phyloP scores from a whole-genome alignment of 2,329 filamentous ascomycete genomes.

The Colletotrichum graminicola region DNA sequence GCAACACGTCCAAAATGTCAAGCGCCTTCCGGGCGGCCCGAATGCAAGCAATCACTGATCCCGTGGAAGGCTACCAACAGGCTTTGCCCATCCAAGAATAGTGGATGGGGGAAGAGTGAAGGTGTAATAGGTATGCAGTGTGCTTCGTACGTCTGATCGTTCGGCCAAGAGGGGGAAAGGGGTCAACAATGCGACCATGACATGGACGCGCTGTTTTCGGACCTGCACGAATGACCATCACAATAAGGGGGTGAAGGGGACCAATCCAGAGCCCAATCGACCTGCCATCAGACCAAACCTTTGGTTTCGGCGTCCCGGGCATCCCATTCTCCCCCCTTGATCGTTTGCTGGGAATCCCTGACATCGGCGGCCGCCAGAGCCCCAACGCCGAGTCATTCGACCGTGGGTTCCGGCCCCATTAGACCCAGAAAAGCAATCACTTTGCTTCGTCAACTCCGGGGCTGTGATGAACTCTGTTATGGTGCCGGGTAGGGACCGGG shows the following conservation, averaged over 20 bases:
- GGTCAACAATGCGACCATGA: not conserved
- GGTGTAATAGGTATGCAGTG: not conserved
- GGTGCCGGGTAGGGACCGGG: not conserved
- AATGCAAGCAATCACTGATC: not conserved
- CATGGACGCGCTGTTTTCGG: not conserved
- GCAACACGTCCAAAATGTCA: conserved; percentile 15
- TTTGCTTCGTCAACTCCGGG: conserved; percentile 37
- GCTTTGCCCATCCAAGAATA: conserved; percentile 20
- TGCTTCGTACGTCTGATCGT: not conserved
- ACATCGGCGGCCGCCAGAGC: conserved; percentile 1
- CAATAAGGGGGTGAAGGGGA: not conserved
- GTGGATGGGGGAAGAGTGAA: conserved; percentile 3
- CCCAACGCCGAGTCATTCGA: conserved; percentile 32
- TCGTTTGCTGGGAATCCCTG: conserved; percentile 27
- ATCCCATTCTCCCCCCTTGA: too few species aligned
- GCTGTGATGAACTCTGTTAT: conserved; percentile 39
- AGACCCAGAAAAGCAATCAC: conserved; percentile 33
- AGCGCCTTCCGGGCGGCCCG: conserved; percentile 35
- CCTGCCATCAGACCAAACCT: conserved; percentile 31
- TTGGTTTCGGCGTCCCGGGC: conserved; percentile 10
- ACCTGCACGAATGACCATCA: conserved; percentile 20
- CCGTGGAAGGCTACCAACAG: not conserved
- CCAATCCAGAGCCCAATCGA: not conserved
- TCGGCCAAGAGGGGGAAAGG: not conserved
- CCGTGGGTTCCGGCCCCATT: conserved; percentile 7